These are phyloP conservation scores for Fonsecaea nubica DNA, from an alignment of 2,329 filamentous ascomycete genomes.

Conservation along the genomic window DNA sequence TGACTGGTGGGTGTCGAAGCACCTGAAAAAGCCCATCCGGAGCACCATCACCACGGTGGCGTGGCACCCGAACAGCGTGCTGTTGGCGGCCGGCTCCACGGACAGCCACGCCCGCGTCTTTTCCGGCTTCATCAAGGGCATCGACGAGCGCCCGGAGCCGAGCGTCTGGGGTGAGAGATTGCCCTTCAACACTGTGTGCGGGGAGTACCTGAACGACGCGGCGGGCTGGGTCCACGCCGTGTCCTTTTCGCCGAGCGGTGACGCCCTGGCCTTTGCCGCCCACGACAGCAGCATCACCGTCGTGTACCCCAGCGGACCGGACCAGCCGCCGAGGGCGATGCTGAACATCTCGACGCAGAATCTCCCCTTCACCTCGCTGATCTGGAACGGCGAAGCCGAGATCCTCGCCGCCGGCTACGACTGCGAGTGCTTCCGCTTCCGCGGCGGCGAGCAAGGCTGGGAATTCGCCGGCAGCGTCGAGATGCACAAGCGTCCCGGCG, in stretches of 20 bases:
- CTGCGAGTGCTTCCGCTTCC: conserved; percentile 87
- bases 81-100: conserved; percentile 93
- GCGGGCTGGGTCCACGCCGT: conserved; percentile 96
- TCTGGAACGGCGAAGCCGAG: conserved; percentile 91
- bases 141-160: conserved; percentile 83
- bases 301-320: conserved; percentile 89
- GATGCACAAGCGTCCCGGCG: conserved; percentile 68
- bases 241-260: conserved; percentile 87
- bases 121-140: conserved; percentile 93
- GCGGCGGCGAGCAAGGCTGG: conserved; percentile 81
- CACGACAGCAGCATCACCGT: conserved; percentile 97
- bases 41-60: conserved; percentile 93
- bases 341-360: conserved; percentile 88
- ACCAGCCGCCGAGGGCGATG: conserved; percentile 88
- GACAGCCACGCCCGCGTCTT: conserved; percentile 96
- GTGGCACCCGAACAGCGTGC: conserved; percentile 97
- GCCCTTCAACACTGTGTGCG: conserved; percentile 98
- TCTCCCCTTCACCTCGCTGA: conserved; percentile 87
- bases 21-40: conserved; percentile 97
- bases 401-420: conserved; percentile 88
- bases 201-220: conserved; percentile 93
- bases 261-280: conserved; percentile 90
- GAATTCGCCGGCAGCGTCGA: conserved; percentile 82
- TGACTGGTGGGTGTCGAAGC: conserved; percentile 99
- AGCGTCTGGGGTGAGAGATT: conserved; percentile 92